These are phyloP conservation scores for Colletotrichum destructivum DNA, from an alignment of 2,329 filamentous ascomycete genomes.

Conservation along the genomic window DNA sequence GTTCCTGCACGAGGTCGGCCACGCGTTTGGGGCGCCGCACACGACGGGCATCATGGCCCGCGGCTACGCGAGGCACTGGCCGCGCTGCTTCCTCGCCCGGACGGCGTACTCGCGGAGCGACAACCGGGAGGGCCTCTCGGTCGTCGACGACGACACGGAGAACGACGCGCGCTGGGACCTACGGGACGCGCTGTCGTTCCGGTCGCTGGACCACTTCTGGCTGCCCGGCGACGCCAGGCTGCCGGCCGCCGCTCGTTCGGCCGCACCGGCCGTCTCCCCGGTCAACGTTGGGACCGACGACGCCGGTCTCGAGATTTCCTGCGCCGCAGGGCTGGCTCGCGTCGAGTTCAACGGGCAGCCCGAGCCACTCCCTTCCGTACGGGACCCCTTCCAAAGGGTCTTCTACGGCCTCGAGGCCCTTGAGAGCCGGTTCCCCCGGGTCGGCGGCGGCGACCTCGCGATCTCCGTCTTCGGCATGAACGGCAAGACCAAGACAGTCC, in stretches of 20 bases:
- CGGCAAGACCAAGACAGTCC: slow-evolving; percentile 52
- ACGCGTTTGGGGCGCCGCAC: slow-evolving; percentile 79
- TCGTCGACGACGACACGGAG: slow-evolving; percentile 52
- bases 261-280: slow-evolving; percentile 8
- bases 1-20: slow-evolving; percentile 80
- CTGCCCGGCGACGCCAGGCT: slow-evolving; percentile 71
- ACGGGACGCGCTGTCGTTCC: slow-evolving; percentile 77
- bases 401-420: slow-evolving; percentile 49
- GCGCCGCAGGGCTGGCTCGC: slow-evolving; percentile 42
- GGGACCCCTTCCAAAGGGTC: slow-evolving; percentile 22
- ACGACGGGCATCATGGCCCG: slow-evolving; percentile 76
- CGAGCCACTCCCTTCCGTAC: slow-evolving; percentile 32
- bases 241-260: slow-evolving; percentile 37
- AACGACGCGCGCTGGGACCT: slow-evolving; percentile 79
- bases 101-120: slow-evolving; percentile 51
- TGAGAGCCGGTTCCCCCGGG: slow-evolving; percentile 50
- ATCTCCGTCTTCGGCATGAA: slow-evolving; percentile 57
- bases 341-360: slow-evolving; percentile 41
- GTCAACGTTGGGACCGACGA: slow-evolving; percentile 43
- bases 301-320: slow-evolving; percentile 45
- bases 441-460: slow-evolving; percentile 52
- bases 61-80: slow-evolving; percentile 60
- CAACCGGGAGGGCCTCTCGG: slow-evolving; percentile 33
- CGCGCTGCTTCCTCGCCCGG: slow-evolving; percentile 56
- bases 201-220: slow-evolving; percentile 77